A percentile compares a stretch with the other conserved stretches of the same genome.
phyloP scores from a whole-genome alignment of 2,329 filamentous ascomycete species.

The Pseudogymnoascus sp. region DNA sequence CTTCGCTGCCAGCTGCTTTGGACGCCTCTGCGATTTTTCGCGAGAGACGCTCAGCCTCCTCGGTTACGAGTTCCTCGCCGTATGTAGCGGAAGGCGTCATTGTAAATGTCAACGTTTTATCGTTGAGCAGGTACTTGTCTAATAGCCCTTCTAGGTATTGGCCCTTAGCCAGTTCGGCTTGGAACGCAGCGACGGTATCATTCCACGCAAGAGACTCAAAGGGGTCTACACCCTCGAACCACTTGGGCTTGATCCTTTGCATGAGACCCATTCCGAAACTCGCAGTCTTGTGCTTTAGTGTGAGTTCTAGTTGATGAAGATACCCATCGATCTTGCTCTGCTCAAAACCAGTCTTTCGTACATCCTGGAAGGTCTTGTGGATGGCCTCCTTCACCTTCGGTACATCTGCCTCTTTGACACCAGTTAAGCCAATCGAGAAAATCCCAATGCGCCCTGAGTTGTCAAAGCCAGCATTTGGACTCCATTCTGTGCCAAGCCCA shows the following conservation, averaged over 20 bases:
- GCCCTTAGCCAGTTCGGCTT: slow-evolving; percentile 65
- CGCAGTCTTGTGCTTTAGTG: slow-evolving; percentile 91
- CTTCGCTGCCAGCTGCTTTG: slow-evolving; percentile 60
- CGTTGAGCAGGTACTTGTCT: slow-evolving; percentile 84
- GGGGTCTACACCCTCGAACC: slow-evolving; percentile 93
- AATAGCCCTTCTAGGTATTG: slow-evolving; percentile 78
- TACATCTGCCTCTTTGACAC: slow-evolving; percentile 77
- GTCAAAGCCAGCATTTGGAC: slow-evolving; percentile 90
- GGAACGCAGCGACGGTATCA: slow-evolving; percentile 76
- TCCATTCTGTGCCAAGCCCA: slow-evolving; percentile 87
- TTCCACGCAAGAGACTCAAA: slow-evolving; percentile 91
- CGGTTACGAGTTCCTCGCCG: slow-evolving; percentile 63
- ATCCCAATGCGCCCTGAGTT: slow-evolving; percentile 68
- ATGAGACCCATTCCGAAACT: slow-evolving; percentile 89
- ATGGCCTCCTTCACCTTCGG: slow-evolving; percentile 69
- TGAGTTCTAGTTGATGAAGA: slow-evolving; percentile 88
- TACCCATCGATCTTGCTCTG: slow-evolving; percentile 87
- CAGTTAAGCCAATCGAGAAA: slow-evolving; percentile 85
- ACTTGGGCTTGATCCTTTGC: slow-evolving; percentile 80
- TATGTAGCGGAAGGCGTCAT: slow-evolving; percentile 82
- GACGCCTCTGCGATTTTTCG: slow-evolving; percentile 66
- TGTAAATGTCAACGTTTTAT: slow-evolving; percentile 83
- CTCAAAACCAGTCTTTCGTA: slow-evolving; percentile 73
- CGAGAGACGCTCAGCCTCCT: slow-evolving; percentile 70
- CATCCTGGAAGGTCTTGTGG: slow-evolving; percentile 63